Evolutionary conservation across 75 land plant species (phyloP), one percentile per base, ranked within the genome.

Genomic region (Sequoiadendron giganteum): DNA sequence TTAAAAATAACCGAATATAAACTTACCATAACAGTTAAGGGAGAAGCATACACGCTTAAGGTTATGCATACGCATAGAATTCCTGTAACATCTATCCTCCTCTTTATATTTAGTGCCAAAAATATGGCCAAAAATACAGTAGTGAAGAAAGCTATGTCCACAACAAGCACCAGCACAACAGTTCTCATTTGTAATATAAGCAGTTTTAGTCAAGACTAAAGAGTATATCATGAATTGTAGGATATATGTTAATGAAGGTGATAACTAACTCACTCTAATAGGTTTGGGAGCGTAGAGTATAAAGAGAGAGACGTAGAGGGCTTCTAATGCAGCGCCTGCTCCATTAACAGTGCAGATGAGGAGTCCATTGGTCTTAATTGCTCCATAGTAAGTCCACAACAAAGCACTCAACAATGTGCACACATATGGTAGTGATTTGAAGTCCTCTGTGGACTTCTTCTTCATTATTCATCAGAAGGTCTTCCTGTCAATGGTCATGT

Each of bases 371-470:
- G 94, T 92, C 88, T 93, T 94, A 19, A 94, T 90, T 13, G 93
- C 61, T 28, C 96, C 96, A 85, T 95, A 95, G 84, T 91, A 95
- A 9, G 90, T 85, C 93, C 96, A 94, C 68, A 94, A 72, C 13
- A 90, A 83, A 32, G 95, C 89, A 90, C 93, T 93, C 52, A 95
- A 80, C 55, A 95, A 86, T 2, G 96, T 92, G 14, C 87, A 89
- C 8, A 93, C 84, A 82, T 95, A 95, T 7, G 95, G 94, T 1
- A 92, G 40, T 3, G 88, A 88, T 54, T 93, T 93, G 93, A 92
- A 95, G 56, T 89, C 47, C 92, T 92, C 93, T 18, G 92, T 94
- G 38, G 96, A 95, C 85, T 91, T 95, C 87, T 91, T 93, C 95
- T 92, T 95, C 89, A 92, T 87, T 28, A 95, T 90, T 30, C 86